Evolutionary conservation across 352 stramenopile species (phyloP), one percentile per base, ranked within the genome.

Genomic region (Globisporangium abappressorium): DNA sequence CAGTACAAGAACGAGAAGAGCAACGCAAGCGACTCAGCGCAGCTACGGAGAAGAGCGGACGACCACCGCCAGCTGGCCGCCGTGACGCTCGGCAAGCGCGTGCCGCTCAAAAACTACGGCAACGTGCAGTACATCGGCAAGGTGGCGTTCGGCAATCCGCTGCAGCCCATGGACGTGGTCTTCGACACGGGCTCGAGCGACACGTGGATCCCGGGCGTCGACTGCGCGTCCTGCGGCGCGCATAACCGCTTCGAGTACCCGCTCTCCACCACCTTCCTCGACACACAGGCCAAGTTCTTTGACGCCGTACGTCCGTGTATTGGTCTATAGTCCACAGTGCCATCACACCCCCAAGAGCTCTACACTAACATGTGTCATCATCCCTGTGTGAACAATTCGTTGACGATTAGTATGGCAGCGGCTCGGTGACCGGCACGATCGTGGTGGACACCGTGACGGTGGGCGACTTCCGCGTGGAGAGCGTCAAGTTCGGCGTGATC

Each of bases 121-220:
- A 94, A 92, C 58, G 86, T 94, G 30, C 86, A 94, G 73, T 94
- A 94, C 66, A 85, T 93, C 8, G 86, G 86, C 18, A 70, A 76
- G 11, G 73, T 94, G 34, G 74, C 82, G n/a, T 89, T 94, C 46
- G 86, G 86, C 0, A 90, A 89, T 61, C 82, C 86, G 15, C 78
- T 72, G 56, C 86, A 94, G 69, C 54, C 73, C 7, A 36, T 93
- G 57, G 82, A 87, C 46, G 74, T 94, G 67, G 83, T 93, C 46
- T 93, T 94, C 56, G 86, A 94, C 59, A 94, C 86, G 22, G 86
- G 86, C 30, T 93, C 84, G 20, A 94, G 84, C 41, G 86, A 94
- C 73, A 91, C 86, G 57, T 94, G 86, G 86, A 83, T 94, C 57
- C 86, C 86, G 0, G 68, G 83, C 36, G 70, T 70, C 9, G 76